Conservation (phyloP, 805 yeast species). For the Tetrapisispora nanseiensis region DNA sequence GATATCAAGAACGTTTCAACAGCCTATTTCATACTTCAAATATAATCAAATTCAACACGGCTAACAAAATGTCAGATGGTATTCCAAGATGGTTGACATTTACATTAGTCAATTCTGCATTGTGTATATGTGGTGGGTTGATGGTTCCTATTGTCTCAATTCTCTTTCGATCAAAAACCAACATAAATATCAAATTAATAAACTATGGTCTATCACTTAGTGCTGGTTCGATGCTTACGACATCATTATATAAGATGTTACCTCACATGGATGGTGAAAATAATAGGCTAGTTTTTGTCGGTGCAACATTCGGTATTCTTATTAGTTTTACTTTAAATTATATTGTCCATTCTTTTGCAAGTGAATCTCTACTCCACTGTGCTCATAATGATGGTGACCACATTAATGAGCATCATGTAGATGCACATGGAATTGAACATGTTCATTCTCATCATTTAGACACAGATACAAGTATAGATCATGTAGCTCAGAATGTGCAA, state of each 20-base stretch:
- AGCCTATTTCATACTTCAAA: no score
- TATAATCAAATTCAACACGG: not conserved
- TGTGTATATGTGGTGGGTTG: conserved; percentile 64
- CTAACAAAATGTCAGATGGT: not conserved
- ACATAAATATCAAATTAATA: conserved; percentile 45
- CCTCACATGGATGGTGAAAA: conserved; percentile 48
- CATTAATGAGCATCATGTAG: conserved; percentile 2
- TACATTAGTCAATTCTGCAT: conserved; percentile 50
- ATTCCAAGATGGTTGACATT: conserved; percentile 27
- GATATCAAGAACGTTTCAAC: no score
- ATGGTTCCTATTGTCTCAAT: conserved; percentile 36
- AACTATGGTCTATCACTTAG: conserved; percentile 68
- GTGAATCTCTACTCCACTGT: conserved; percentile 80
- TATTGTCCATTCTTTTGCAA: conserved; percentile 61
- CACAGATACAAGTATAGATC: not conserved
- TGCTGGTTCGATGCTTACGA: conserved; percentile 73
- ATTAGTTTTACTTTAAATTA: conserved; percentile 53
- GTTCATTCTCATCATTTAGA: not conserved
- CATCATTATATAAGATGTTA: conserved; percentile 66
- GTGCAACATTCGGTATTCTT: conserved; percentile 44
- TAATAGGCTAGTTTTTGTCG: conserved; percentile 37
- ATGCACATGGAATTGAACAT: conserved; percentile 11
- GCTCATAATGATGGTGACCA: conserved; percentile 39
- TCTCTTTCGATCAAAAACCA: conserved; percentile 9
- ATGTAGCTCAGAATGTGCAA: not conserved